Conservation (phyloP, 371 early-diverging fungal genomes). For the Scutellospora calospora region DNA sequence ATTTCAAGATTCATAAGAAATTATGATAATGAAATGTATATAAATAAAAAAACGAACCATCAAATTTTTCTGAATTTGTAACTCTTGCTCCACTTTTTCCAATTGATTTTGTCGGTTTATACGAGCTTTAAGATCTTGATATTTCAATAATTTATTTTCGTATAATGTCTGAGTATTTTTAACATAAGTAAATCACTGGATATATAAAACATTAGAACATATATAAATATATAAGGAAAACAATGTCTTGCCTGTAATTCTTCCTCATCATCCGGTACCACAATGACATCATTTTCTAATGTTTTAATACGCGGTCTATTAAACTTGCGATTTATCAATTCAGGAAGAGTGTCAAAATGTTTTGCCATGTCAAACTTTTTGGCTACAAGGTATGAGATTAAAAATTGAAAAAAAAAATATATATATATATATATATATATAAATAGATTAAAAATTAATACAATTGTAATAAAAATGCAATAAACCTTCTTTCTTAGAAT, state of each 20-base stretch:
- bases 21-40: background rate
- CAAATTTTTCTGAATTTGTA: conserved; percentile 79
- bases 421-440: too few species aligned
- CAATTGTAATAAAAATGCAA: conserved; percentile 7
- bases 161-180: conserved; percentile 50
- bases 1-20: background rate
- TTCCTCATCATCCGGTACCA: conserved; percentile 49
- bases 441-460: background rate
- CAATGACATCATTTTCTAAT: conserved; percentile 61
- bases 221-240: background rate
- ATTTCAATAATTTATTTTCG: conserved; percentile 63
- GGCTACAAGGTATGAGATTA: conserved; percentile 50
- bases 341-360: conserved; percentile 86
- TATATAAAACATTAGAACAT: background rate
- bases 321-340: conserved; percentile 81
- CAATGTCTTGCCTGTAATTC: background rate
- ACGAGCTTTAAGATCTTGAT: conserved; percentile 79
- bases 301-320: conserved; percentile 75
- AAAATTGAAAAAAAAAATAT: conserved; percentile 3
- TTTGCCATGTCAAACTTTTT: conserved; percentile 70
- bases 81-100: conserved; percentile 74
- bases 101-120: conserved; percentile 82
- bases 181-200: too few species aligned
- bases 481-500: conserved; percentile 74
- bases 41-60: conserved; percentile 57